phyloP scores from a whole-genome alignment of 495 filamentous ascomycete species.

The Melanomma pulvis-pyrius region DNA sequence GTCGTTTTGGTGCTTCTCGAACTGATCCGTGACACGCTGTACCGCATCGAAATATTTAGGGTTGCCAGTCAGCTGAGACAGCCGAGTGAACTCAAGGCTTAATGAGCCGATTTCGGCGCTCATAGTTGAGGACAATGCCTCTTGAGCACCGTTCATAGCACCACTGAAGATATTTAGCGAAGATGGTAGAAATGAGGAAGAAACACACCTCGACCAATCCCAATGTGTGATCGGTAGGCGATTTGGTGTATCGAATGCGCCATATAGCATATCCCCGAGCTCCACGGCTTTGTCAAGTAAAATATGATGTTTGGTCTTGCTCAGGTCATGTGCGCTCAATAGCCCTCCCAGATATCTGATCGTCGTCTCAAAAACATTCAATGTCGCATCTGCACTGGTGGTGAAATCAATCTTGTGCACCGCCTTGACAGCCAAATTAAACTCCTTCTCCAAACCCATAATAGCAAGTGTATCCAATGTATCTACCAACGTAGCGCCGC shows the following conservation, averaged over 20 bases:
- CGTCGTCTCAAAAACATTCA: constrained; percentile 47
- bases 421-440: constrained; percentile 76
- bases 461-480: constrained; percentile 94
- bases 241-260: constrained; percentile 97
- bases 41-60: constrained; percentile 93
- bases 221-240: constrained; percentile 92
- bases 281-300: constrained; percentile 86
- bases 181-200: too few species aligned
- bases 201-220: constrained; percentile 70
- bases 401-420: constrained; percentile 89
- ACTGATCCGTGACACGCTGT: constrained; percentile 83
- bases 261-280: constrained; percentile 84
- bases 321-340: constrained; percentile 48
- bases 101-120: constrained; percentile 84
- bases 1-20: constrained; percentile 74
- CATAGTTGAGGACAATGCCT: constrained; percentile 9
- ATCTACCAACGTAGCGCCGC: constrained; percentile 94
- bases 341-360: constrained; percentile 51
- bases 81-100: constrained; percentile 88
- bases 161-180: constrained; percentile 59
- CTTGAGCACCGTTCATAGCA: constrained; percentile 50
- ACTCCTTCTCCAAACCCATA: constrained; percentile 88
- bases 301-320: constrained; percentile 64
- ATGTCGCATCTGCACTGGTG: constrained; percentile 52
- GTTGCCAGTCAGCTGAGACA: constrained; percentile 87